A percentile compares a stretch with the other conserved stretches of the same genome.
These are phyloP conservation scores for Epichloe hybrida DNA, from an alignment of 2,329 filamentous ascomycete species.

Conservation along the genomic window DNA sequence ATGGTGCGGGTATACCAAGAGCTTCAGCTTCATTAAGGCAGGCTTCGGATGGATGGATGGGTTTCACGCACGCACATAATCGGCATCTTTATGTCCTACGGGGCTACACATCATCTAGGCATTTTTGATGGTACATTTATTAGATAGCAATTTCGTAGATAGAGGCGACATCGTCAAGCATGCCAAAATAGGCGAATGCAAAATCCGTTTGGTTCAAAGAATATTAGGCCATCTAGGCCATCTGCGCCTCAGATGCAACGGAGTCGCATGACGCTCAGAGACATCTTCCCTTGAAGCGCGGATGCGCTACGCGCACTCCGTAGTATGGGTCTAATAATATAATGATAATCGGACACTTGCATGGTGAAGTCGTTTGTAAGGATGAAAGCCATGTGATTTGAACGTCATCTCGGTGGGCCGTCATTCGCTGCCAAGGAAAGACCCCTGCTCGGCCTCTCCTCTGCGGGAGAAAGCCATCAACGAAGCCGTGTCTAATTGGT, in stretches of 20 bases:
- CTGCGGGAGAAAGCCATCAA: no score
- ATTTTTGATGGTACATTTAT: slow-evolving; percentile 2
- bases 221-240: background rate
- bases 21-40: background rate
- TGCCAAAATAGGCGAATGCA: background rate
- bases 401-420: no score
- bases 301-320: no score
- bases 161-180: slow-evolving; percentile 2
- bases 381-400: no score
- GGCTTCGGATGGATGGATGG: background rate
- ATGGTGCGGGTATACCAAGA: slow-evolving; percentile 2
- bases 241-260: no score
- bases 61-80: background rate
- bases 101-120: slow-evolving; percentile 1
- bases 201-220: background rate
- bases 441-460: no score
- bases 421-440: no score
- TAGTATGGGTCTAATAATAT: no score
- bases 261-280: no score
- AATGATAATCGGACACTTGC: no score
- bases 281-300: no score
- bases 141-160: slow-evolving; percentile 5
- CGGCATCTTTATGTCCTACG: background rate
- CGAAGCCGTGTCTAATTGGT: background rate
- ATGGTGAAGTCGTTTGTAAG: no score